These are phyloP conservation scores for Kwoniella heveanensis DNA, from an alignment of 768 basidiomycete genomes.

Conservation along the genomic window DNA sequence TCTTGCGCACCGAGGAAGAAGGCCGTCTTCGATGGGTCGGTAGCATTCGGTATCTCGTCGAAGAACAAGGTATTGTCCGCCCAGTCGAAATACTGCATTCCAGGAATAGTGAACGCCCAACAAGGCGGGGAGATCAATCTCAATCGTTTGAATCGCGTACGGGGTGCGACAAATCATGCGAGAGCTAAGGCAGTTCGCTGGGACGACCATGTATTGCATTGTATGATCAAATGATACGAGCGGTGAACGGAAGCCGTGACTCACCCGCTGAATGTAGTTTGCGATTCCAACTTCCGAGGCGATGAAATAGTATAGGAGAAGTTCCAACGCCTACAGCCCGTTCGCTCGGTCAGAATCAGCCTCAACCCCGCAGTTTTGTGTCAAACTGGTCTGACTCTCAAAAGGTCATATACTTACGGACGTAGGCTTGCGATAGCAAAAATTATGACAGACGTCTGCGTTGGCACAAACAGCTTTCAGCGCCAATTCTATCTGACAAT, in stretches of 20 bases:
- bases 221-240: too few species aligned
- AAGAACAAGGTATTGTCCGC: constrained; percentile 83
- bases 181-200: too few species aligned
- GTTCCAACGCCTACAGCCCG: constrained; percentile 66
- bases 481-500: background rate
- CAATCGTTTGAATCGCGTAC: too few species aligned
- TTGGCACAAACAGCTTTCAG: background rate
- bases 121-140: too few species aligned
- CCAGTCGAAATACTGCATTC: constrained; percentile 62
- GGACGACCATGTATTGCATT: too few species aligned
- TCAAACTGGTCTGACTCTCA: too few species aligned
- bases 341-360: constrained; percentile 9
- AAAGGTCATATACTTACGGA: constrained; percentile 60
- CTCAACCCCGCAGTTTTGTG: constrained; percentile 47
- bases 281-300: constrained; percentile 84
- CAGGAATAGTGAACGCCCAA: background rate
- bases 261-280: constrained; percentile 70
- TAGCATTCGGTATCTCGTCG: constrained; percentile 81
- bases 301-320: constrained; percentile 84
- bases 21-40: constrained; percentile 66
- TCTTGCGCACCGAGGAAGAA: constrained; percentile 85
- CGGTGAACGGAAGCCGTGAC: too few species aligned
- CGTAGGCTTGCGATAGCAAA: constrained; percentile 71
- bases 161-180: too few species aligned
- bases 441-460: constrained; percentile 82